Percentiles rank a stretch among this genome's conserved stretches.
Evolutionary conservation across 2,329 filamentous ascomycete species (phyloP).

Genomic region (Claviceps fusiformis): DNA sequence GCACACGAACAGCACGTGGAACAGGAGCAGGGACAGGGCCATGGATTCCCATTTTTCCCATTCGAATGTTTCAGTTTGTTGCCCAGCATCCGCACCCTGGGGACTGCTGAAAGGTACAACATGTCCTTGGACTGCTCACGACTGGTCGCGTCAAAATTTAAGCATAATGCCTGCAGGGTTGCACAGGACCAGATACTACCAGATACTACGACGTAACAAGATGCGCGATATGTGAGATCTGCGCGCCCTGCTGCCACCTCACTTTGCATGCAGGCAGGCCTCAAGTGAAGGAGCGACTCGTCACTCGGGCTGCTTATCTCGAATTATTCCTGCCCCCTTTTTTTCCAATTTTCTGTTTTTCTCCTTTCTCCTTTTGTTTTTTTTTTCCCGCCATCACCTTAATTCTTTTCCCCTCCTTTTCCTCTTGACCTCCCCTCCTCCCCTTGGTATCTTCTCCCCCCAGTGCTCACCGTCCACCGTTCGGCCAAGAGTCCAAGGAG

Average conservation of each 20-base stretch:
- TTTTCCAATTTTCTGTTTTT: background rate
- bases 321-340: background rate
- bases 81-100: background rate
- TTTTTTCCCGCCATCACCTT: background rate
- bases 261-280: background rate
- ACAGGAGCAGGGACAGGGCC: background rate
- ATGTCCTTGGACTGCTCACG: background rate
- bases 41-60: background rate
- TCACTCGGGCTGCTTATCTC: background rate
- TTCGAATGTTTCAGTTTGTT: background rate
- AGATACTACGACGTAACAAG: background rate
- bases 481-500: background rate
- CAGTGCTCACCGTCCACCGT: background rate
- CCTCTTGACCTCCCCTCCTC: background rate
- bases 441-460: background rate
- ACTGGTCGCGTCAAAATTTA: background rate
- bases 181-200: background rate
- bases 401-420: background rate
- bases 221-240: background rate
- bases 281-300: background rate
- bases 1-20: too few relatives aligned
- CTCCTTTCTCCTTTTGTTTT: too few relatives aligned
- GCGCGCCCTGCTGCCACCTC: background rate
- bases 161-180: background rate
- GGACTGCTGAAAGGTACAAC: background rate